Base-by-base conservation (phyloP, 257 asterid species). In the Plectranthus barbatus region DNA sequence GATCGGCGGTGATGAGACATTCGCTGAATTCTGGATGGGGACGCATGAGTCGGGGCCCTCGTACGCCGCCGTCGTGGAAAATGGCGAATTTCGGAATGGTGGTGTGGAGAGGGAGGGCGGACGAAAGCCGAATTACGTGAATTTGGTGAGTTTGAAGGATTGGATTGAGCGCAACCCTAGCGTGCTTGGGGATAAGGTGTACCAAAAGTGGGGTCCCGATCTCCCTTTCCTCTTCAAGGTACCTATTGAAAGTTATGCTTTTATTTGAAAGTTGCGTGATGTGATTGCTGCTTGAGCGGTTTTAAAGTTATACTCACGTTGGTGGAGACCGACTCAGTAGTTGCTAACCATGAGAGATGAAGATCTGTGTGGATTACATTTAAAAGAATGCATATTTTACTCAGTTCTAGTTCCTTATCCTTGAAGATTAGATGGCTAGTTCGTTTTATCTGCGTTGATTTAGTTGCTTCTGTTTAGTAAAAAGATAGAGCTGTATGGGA, bases 191-290 rank as follows among this genome's bases (percentile, higher is more conserved):
- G 91, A 87, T 61, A 77, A 80, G 80, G 94, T 84, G 56, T 74
- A 69, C 58, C 24, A 46, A 2, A 78, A 71, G 61, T 93, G 97
- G 97, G 99, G 97, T 9, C 70, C 87, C 23, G 66, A 84, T 60
- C 92, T 93, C 40, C 99, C 97, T 37, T 87, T 90, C 68, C 95
- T 93, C 23, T 84, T 85, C 72, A 93, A 93, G 97, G 99, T 93
- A 66, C 41, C 20, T 44, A 9, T 18, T 2, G 14, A 14, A 23
- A 7, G 7, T 56, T 72, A 40, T 17, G 15, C 31, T 36, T 45
- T 58, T 40, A 33, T 11, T 42, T 65, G 4, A 42, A 29, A 41
- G 14, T 29, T 52, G 39, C 1, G 18, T 36, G 36, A 57, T 57
- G 20, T 62, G 19, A 49, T 45, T 33, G 56, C 63, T 55, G 12